Evolutionary conservation across 768 basidiomycete species (phyloP), one percentile per base, ranked within the genome.

Genomic region (Auricularia heimuer): DNA sequence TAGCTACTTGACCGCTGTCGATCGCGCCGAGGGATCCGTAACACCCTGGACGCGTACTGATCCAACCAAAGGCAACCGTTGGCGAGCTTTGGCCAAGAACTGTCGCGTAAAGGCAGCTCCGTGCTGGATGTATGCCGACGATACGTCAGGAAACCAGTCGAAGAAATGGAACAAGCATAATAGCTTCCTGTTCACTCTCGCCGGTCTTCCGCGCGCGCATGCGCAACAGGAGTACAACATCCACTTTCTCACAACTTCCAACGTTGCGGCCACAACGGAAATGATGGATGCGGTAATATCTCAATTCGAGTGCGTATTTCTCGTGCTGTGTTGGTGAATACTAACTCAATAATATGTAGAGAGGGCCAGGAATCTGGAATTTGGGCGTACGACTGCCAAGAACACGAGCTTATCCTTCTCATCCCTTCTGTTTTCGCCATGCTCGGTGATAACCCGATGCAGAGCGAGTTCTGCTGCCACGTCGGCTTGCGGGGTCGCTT

Each of bases 141-240:
- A 75, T 45, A 73, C 71, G 3, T 75, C 71, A 0, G 73, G 72
- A 0, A 74, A 75, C 44, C 44, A 69, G 0, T 73, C 69, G 0
- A 73, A 74, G 54, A 68, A 70, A n/a, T 75, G 73, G 73, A 74
- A 73, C 51, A 70, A 73, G 39, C 72, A 72, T 61, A 70, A 72
- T 62, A 70, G 69, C 3, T 67, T 74, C 36, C 68, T 72, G 2
- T 70, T 74, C 60, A 71, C 72, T 2, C 21, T 67, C 3, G 72
- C 72, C 6, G 72, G 73, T 10, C 65, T 73, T 1, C 68, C 68
- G 1, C 64, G 62, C 4, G 16, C 18, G 7, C 14, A 54, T 12
- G 62, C 62, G 2, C 66, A 69, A 12, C 4, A 45, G 8, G 63
- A 65, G 14, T 66, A 63, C n/a, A 70, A 69, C 16, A 66, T 70